Conservation (phyloP, 176 grass and related monocot species). For the Dendrocalamus sinicus region DNA sequence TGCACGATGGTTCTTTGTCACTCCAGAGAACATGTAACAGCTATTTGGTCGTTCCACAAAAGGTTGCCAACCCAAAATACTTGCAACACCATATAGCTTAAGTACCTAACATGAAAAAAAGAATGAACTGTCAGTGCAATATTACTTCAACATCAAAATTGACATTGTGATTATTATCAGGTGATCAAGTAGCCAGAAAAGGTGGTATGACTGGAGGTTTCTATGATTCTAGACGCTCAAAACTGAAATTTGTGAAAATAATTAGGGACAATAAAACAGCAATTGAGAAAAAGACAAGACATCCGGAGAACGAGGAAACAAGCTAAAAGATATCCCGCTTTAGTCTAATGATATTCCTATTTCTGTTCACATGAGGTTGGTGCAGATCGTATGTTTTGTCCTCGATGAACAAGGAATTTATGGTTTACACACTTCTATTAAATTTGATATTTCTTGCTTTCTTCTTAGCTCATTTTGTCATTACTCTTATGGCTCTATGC, state of each 20-base stretch:
- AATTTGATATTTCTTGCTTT: conserved; percentile 7
- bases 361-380: conserved; percentile 19
- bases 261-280: conserved; percentile 72
- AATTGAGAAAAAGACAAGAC: conserved; percentile 68
- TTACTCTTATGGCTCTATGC: background rate
- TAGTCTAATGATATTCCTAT: conserved; percentile 8
- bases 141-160: conserved; percentile 44
- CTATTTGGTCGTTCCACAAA: too few relatives aligned
- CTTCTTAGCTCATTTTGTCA: conserved; percentile 2
- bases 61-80: too few relatives aligned
- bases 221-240: conserved; percentile 95
- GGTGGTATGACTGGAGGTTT: conserved; percentile 99
- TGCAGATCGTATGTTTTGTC: conserved; percentile 24
- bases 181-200: conserved; percentile 94
- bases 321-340: conserved; percentile 91
- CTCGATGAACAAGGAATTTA: background rate
- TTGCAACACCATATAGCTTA: too few relatives aligned
- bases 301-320: conserved; percentile 67
- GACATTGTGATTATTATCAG: conserved; percentile 52
- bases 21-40: too few relatives aligned
- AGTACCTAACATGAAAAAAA: too few relatives aligned
- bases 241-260: conserved; percentile 88
- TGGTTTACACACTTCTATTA: conserved; percentile 29
- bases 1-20: too few relatives aligned
- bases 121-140: too few relatives aligned